Conservation (phyloP, 495 filamentous ascomycete species). For the Letharia columbiana region DNA sequence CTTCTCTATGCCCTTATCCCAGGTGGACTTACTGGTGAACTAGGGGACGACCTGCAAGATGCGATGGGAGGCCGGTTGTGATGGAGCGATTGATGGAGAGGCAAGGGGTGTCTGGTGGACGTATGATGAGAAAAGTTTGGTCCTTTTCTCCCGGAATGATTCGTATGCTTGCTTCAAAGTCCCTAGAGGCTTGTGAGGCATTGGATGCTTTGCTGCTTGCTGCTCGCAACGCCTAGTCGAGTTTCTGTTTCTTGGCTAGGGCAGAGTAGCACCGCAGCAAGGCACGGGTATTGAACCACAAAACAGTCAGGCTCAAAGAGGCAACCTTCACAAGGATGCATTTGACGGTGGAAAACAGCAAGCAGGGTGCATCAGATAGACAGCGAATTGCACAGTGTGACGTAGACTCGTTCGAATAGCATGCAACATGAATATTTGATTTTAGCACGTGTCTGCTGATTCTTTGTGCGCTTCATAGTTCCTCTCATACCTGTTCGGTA, state of each 20-base stretch:
- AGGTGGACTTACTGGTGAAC: not conserved
- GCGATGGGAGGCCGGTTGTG: not conserved
- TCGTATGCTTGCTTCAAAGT: not conserved
- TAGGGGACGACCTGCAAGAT: not conserved
- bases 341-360: not conserved
- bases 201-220: not conserved
- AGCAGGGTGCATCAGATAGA: not conserved
- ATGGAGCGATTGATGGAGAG: not conserved
- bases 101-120: not conserved
- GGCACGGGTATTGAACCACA: not conserved
- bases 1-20: constrained; percentile 4
- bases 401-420: not conserved
- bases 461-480: not conserved
- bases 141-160: not conserved
- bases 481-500: not conserved
- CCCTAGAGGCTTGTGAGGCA: not conserved
- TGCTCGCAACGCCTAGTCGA: not conserved
- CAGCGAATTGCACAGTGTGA: not conserved
- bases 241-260: not conserved
- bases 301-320: not conserved
- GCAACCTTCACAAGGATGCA: not conserved
- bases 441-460: not conserved
- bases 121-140: not conserved
- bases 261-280: not conserved
- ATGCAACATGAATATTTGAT: not conserved